A percentile compares a stretch with the other conserved stretches of the same genome.
These are phyloP conservation scores for Coemansia sp. DNA, from an alignment of 192 early-diverging fungal genomes.

Conservation along the genomic window DNA sequence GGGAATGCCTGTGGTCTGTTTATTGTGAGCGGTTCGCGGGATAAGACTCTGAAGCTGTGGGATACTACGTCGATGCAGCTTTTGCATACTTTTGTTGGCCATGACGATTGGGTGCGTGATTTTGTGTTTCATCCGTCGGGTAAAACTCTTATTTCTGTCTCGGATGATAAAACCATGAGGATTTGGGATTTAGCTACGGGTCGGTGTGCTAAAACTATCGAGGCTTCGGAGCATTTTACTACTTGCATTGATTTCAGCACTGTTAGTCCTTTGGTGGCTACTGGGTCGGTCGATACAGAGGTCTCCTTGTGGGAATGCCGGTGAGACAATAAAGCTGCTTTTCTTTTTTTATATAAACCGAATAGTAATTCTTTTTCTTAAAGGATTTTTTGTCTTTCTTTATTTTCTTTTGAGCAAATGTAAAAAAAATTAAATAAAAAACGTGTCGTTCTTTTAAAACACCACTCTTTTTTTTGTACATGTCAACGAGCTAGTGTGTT, in stretches of 20 bases:
- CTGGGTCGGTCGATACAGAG: slow-evolving; percentile 80
- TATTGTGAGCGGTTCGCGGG: slow-evolving; percentile 81
- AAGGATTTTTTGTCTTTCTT: no score
- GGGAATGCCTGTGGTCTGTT: slow-evolving; percentile 64
- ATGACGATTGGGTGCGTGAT: slow-evolving; percentile 92
- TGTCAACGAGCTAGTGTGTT: no score
- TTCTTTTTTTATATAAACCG: background rate
- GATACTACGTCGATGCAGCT: slow-evolving; percentile 66
- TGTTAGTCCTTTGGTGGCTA: slow-evolving; percentile 73
- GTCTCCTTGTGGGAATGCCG: slow-evolving; percentile 77
- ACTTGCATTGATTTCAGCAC: slow-evolving; percentile 76
- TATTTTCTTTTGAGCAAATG: no score
- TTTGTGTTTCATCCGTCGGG: slow-evolving; percentile 82
- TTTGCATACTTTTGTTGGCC: slow-evolving; percentile 77
- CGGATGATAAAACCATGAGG: slow-evolving; percentile 89
- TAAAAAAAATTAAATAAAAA: no score
- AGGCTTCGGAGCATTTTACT: slow-evolving; percentile 88
- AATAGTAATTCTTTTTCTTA: no score
- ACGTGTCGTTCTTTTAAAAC: no score
- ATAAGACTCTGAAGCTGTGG: slow-evolving; percentile 91
- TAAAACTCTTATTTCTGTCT: slow-evolving; percentile 76
- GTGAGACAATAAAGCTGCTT: slow-evolving; percentile 17
- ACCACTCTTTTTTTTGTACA: background rate
- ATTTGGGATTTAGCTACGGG: slow-evolving; percentile 88
- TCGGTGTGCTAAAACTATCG: slow-evolving; percentile 76